phyloP scores from a whole-genome alignment of 129 eudicot genomes.

The Scalesia atractyloides region DNA sequence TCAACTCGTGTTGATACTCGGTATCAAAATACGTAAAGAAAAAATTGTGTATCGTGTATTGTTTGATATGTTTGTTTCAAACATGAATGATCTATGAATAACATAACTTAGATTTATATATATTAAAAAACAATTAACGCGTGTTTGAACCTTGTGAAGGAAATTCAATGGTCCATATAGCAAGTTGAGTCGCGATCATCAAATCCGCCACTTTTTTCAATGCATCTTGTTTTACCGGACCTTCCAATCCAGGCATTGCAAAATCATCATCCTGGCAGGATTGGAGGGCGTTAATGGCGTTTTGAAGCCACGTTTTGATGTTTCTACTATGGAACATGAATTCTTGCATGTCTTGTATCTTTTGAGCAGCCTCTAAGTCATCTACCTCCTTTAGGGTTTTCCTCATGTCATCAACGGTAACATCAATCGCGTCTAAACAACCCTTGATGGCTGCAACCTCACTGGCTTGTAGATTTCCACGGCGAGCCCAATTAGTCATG shows the following conservation, averaged over 20 bases:
- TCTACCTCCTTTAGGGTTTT: constrained; percentile 41
- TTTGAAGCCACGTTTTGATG: constrained; percentile 36
- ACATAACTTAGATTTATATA: background rate
- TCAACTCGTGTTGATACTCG: too few relatives aligned
- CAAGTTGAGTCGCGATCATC: constrained; percentile 36
- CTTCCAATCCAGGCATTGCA: constrained; percentile 39
- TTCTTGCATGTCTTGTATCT: constrained; percentile 22
- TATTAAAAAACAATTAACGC: background rate
- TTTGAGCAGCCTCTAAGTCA: constrained; percentile 30
- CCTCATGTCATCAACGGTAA: constrained; percentile 38
- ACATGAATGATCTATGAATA: background rate
- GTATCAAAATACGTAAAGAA: background rate
- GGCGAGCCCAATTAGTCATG: constrained; percentile 34
- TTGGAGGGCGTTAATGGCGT: constrained; percentile 22
- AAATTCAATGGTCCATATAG: constrained; percentile 32
- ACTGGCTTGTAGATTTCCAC: constrained; percentile 30
- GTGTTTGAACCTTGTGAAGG: constrained; percentile 16
- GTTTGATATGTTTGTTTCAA: constrained; percentile 9
- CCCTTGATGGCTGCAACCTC: constrained; percentile 40
- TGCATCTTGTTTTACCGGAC: constrained; percentile 30
- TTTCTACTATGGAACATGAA: constrained; percentile 28
- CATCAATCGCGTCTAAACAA: constrained; percentile 40
- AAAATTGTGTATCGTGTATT: background rate
- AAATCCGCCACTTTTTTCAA: constrained; percentile 34
- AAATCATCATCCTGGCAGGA: constrained; percentile 36